Evolutionary conservation across 257 asterid species (phyloP), one percentile per base, ranked within the genome.

Genomic region (Striga asiatica): DNA sequence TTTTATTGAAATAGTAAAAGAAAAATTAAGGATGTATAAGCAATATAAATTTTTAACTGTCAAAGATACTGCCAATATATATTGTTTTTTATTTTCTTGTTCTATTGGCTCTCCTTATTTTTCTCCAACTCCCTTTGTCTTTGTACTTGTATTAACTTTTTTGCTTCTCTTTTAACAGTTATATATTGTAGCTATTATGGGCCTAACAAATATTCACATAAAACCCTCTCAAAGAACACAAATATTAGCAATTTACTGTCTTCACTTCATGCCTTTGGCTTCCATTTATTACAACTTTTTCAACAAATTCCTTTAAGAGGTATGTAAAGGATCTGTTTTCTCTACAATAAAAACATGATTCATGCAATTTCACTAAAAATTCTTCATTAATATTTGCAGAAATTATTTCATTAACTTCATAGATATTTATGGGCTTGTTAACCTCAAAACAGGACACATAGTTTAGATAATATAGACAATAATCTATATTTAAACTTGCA

Each of bases 41-140:
- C n/a, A n/a, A n/a, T n/a, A 19, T 47, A n/a, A 25, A 39, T 23
- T 16, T 27, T 27, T 61, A 64, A 52, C 61, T 53, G 61, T 53
- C 35, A 31, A 1, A 53, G 18, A 52, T 37, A 13, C 13, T 54
- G 21, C 37, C 48, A 64, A 17, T 21, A 64, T 41, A 34, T 7
- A 6, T 4, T 5, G 21, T 31, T 39, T 9, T 13, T 64, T 23
- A 9, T 14, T 13, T 12, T 37, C 49, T 60, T 58, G 58, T 64
- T 59, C 58, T 29, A 70, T 12, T 70, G 75, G 68, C 45, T 46
- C 23, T 54, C 71, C 71, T 59, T 59, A 22, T 53, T 21, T 47
- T 47, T 47, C 71, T 64, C 67, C 51, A 22, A 37, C 5, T 49
- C 19, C 14, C 20, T 8, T 46, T 54, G 29, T 24, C 49, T 12